These are phyloP conservation scores for Pyrenula aspistea DNA, from an alignment of 495 filamentous ascomycete species.

Conservation along the genomic window DNA sequence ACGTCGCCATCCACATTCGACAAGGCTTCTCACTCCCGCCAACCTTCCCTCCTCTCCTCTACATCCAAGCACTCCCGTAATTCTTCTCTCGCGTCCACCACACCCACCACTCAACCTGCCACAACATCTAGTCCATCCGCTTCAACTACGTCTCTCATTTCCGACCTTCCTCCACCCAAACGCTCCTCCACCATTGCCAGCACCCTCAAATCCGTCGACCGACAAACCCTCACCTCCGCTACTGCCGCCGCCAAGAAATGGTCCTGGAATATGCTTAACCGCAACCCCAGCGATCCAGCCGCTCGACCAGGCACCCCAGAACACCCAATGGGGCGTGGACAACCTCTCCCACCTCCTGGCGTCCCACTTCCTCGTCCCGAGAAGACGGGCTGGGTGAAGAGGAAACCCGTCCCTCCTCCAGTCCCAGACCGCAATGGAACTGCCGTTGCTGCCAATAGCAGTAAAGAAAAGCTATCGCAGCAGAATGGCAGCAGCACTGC, in stretches of 20 bases:
- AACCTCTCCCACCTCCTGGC: slow-evolving; percentile 35
- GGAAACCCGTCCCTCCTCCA: slow-evolving; percentile 42
- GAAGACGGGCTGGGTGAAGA: slow-evolving; percentile 49
- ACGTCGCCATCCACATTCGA: neutral
- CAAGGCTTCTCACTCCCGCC: too few relatives aligned
- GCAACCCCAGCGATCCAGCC: slow-evolving; percentile 28
- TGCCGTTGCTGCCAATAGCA: neutral
- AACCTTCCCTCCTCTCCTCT: too few relatives aligned
- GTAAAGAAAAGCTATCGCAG: too few relatives aligned
- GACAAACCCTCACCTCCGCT: slow-evolving; percentile 40
- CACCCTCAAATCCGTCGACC: slow-evolving; percentile 19
- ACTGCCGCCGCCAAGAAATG: slow-evolving; percentile 76
- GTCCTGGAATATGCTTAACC: slow-evolving; percentile 61
- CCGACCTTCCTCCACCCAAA: slow-evolving; percentile 17
- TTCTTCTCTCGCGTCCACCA: slow-evolving; percentile 13
- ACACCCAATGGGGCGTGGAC: slow-evolving; percentile 61
- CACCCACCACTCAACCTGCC: neutral
- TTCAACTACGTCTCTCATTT: slow-evolving; percentile 15
- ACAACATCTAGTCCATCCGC: neutral
- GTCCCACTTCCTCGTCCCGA: slow-evolving; percentile 66
- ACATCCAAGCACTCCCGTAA: too few relatives aligned
- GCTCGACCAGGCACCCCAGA: slow-evolving; percentile 40
- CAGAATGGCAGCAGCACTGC: too few relatives aligned
- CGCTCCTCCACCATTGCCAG: slow-evolving; percentile 30
- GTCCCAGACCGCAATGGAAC: slow-evolving; percentile 18